Evolutionary conservation across 306 rosid species (phyloP).

Genomic region (Vicia faba): DNA sequence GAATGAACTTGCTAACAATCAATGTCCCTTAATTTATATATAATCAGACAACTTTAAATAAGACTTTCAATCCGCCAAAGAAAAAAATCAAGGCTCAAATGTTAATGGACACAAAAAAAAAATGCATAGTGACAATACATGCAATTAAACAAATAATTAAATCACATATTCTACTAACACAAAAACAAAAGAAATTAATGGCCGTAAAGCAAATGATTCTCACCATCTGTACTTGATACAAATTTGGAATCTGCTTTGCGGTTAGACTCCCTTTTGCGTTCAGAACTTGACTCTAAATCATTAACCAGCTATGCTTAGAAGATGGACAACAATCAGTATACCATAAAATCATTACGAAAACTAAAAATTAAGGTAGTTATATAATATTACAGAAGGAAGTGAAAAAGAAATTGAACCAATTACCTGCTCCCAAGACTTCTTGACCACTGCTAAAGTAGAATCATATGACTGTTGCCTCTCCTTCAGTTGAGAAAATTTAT

Average conservation of each 20-base stretch:
- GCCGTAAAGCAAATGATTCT: conserved; percentile 35
- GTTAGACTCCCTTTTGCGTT: conserved; percentile 49
- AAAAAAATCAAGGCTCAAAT: conserved; percentile 10
- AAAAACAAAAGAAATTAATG: conserved; percentile 6
- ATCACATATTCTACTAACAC: conserved; percentile 16
- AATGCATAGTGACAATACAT: not conserved
- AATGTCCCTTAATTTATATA: conserved; percentile 29
- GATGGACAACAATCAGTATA: conserved; percentile 31
- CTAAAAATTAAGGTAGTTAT: conserved; percentile 18
- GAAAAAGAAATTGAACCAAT: conserved; percentile 23
- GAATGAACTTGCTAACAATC: conserved; percentile 21
- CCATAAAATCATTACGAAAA: not conserved
- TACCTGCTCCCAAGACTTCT: conserved; percentile 82
- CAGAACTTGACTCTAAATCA: conserved; percentile 71
- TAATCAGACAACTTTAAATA: conserved; percentile 12
- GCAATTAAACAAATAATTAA: conserved; percentile 32
- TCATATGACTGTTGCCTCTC: conserved; percentile 70
- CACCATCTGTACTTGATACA: conserved; percentile 49
- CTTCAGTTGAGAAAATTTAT: conserved; percentile 62
- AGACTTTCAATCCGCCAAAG: conserved; percentile 27
- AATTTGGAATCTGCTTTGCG: conserved; percentile 45
- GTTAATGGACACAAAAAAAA: conserved; percentile 23
- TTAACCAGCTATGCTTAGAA: conserved; percentile 59
- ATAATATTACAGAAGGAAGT: conserved; percentile 26
- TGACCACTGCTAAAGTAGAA: conserved; percentile 60